These are phyloP conservation scores for Tetrapyrgos nigripes DNA, from an alignment of 1,284 basidiomycete species.

Conservation along the genomic window DNA sequence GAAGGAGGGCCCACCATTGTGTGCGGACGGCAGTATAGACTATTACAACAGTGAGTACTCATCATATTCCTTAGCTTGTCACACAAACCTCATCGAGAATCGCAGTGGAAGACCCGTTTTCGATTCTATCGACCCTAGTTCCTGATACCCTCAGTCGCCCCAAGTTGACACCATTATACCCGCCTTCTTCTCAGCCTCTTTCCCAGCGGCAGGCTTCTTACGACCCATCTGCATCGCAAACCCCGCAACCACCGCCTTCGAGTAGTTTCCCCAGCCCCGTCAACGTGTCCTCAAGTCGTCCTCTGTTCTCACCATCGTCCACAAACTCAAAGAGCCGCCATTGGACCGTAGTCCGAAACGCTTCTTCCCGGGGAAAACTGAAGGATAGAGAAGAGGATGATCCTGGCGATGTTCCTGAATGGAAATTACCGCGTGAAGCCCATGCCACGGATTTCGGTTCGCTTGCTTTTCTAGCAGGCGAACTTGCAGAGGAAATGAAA, in stretches of 20 bases:
- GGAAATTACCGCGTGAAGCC: constrained; percentile 57
- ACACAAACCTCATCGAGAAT: constrained; percentile 19
- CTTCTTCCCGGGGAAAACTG: constrained; percentile 48
- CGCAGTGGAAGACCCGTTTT: constrained; percentile 80
- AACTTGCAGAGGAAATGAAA: constrained; percentile 54
- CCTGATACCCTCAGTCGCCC: constrained; percentile 63
- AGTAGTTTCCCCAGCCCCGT: constrained; percentile 29
- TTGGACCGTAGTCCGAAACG: constrained; percentile 49
- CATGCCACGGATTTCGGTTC: constrained; percentile 67
- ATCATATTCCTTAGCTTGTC: constrained; percentile 15
- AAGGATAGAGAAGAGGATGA: constrained; percentile 59
- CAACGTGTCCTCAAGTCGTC: constrained; percentile 30
- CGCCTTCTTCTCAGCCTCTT: constrained; percentile 30
- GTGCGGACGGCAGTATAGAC: constrained; percentile 75
- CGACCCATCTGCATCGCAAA: constrained; percentile 19
- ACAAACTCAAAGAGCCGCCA: constrained; percentile 39
- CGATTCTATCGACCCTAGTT: constrained; percentile 64
- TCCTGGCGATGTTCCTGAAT: constrained; percentile 35
- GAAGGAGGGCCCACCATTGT: constrained; percentile 70
- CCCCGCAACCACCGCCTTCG: constrained; percentile 28
- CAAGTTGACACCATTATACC: constrained; percentile 61
- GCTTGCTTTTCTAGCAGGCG: constrained; percentile 55
- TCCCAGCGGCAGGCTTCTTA: constrained; percentile 21
- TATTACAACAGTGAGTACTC: constrained; percentile 67
- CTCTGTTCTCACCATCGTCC: constrained; percentile 7